Evolutionary conservation across 2,329 filamentous ascomycete species (phyloP).

Genomic region (Nothomitra cinnamomea): DNA sequence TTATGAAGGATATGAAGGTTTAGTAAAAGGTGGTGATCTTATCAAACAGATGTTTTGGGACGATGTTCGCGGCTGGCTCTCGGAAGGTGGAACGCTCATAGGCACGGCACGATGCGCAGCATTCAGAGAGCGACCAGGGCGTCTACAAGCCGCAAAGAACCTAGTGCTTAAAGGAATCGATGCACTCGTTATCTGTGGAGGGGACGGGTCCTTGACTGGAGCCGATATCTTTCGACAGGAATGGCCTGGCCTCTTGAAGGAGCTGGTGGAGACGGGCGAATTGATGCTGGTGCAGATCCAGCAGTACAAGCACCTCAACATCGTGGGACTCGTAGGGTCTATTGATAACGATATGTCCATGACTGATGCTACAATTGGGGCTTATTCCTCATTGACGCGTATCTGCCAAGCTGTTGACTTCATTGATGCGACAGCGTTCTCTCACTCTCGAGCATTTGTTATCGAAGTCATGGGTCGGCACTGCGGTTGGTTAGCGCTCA

Average conservation of each 20-base stretch:
- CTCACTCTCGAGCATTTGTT: conserved; percentile 90
- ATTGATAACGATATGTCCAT: conserved; percentile 98
- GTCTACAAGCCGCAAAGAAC: conserved; percentile 79
- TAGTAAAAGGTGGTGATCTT: conserved; percentile 75
- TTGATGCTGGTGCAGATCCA: conserved; percentile 53
- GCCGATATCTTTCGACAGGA: conserved; percentile 81
- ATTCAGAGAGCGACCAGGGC: conserved; percentile 77
- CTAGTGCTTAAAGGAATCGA: conserved; percentile 87
- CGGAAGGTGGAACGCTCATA: conserved; percentile 87
- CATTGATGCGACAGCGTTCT: conserved; percentile 87
- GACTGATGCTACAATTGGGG: conserved; percentile 93
- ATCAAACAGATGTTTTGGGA: conserved; percentile 84
- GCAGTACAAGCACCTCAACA: conserved; percentile 77
- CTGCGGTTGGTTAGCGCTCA: conserved; percentile 92
- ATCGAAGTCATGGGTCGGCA: conserved; percentile 98
- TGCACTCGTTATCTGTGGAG: conserved; percentile 89
- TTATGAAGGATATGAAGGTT: conserved; percentile 90
- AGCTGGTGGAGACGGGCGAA: conserved; percentile 60
- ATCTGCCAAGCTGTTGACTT: conserved; percentile 95
- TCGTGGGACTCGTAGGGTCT: conserved; percentile 87
- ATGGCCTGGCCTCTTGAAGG: conserved; percentile 75
- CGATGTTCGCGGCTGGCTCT: conserved; percentile 85
- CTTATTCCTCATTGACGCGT: conserved; percentile 79
- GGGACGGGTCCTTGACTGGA: conserved; percentile 89
- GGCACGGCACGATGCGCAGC: conserved; percentile 85